Conservation (phyloP, 2,329 filamentous ascomycete species). For the Leptographium lundbergii region DNA sequence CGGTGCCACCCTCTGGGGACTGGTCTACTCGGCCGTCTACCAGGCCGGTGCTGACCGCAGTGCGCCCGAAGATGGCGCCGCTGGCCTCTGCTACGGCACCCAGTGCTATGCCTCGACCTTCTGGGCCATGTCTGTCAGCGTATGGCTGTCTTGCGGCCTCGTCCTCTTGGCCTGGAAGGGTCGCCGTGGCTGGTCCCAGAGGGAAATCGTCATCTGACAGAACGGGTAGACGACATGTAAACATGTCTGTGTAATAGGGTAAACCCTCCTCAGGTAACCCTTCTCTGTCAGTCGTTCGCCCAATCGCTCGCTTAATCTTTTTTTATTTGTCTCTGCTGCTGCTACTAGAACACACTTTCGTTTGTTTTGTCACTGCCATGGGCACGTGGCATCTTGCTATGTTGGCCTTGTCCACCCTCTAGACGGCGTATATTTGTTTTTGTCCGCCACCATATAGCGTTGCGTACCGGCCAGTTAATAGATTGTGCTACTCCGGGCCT, state of each 20-base stretch:
- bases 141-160: constrained; percentile 62
- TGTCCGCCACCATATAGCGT: too few relatives aligned
- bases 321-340: background rate
- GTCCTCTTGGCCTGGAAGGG: constrained; percentile 77
- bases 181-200: constrained; percentile 58
- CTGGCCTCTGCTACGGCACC: constrained; percentile 64
- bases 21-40: constrained; percentile 76
- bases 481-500: background rate
- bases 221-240: too few relatives aligned
- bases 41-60: constrained; percentile 29
- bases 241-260: too few relatives aligned
- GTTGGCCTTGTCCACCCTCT: too few relatives aligned
- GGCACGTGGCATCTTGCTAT: too few relatives aligned
- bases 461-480: background rate
- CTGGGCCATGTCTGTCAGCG: constrained; percentile 73
- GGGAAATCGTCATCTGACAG: constrained; percentile 53
- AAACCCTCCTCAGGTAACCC: too few relatives aligned
- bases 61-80: constrained; percentile 10
- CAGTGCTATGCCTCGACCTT: constrained; percentile 71
- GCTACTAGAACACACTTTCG: background rate
- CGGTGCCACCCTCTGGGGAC: constrained; percentile 79
- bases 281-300: too few relatives aligned
- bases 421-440: too few relatives aligned
- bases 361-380: background rate
- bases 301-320: background rate